These are phyloP conservation scores for Sugiyamaella novakii DNA, from an alignment of 1,139 yeast species.

Conservation along the genomic window DNA sequence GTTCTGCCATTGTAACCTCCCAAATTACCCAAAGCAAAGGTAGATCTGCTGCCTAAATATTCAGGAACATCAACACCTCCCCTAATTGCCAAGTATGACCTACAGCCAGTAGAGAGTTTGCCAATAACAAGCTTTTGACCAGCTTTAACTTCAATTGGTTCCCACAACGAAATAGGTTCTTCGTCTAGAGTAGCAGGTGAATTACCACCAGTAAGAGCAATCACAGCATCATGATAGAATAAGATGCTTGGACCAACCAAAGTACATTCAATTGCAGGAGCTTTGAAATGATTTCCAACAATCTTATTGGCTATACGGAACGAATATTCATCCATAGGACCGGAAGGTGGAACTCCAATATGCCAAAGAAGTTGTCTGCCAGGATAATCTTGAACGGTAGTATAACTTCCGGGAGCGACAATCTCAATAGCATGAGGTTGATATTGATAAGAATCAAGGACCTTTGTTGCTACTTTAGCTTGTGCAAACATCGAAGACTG, in stretches of 20 bases:
- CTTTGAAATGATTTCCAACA: constrained; percentile 78
- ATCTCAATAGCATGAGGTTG: constrained; percentile 83
- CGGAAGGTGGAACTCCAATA: constrained; percentile 95
- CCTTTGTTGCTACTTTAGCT: constrained; percentile 83
- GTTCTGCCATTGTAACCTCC: constrained; percentile 96
- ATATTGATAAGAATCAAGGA: constrained; percentile 80
- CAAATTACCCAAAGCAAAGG: constrained; percentile 90
- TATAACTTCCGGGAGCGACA: constrained; percentile 85
- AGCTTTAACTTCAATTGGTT: constrained; percentile 65
- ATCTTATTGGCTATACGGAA: constrained; percentile 86
- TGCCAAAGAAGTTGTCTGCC: constrained; percentile 91
- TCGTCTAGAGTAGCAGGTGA: constrained; percentile 70
- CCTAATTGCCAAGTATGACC: constrained; percentile 85
- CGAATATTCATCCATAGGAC: constrained; percentile 94
- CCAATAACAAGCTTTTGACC: constrained; percentile 85
- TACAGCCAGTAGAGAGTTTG: constrained; percentile 76
- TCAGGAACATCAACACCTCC: constrained; percentile 95
- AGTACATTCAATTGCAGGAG: constrained; percentile 91
- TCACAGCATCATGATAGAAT: constrained; percentile 77
- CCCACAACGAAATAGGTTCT: constrained; percentile 59
- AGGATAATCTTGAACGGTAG: constrained; percentile 95
- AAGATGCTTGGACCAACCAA: constrained; percentile 80
- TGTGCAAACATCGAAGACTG: constrained; percentile 79
- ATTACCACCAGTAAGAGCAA: constrained; percentile 86
- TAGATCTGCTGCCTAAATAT: constrained; percentile 93